A percentile compares a stretch with the other conserved stretches of the same genome.
These are phyloP conservation scores for Chlamydomonas reinhardtii DNA, from an alignment of 163 green algal species.

Conservation along the genomic window DNA sequence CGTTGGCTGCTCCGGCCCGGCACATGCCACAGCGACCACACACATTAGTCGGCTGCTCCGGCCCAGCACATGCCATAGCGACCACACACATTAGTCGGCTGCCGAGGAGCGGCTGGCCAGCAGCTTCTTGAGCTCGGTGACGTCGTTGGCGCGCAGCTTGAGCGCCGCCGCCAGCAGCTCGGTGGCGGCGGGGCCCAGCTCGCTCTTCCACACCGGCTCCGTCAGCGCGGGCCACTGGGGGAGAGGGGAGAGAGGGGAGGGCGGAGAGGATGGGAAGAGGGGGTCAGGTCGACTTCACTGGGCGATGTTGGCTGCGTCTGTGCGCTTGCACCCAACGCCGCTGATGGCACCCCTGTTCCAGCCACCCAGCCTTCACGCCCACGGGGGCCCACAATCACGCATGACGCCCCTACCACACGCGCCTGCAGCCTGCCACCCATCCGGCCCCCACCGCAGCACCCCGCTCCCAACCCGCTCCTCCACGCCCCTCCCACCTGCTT, in stretches of 20 bases:
- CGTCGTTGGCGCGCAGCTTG: not conserved
- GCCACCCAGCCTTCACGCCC: too few species aligned
- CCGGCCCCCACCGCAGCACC: not conserved
- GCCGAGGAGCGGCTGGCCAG: not conserved
- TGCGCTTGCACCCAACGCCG: too few species aligned
- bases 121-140: constrained; percentile 18
- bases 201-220: constrained; percentile 5
- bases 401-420: too few species aligned
- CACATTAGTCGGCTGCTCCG: not conserved
- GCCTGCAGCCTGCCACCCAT: too few species aligned
- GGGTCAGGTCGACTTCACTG: too few species aligned
- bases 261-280: not conserved
- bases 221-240: constrained; percentile 14
- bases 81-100: not conserved
- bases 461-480: not conserved
- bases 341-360: too few species aligned
- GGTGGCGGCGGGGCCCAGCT: constrained; percentile 1
- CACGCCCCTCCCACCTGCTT: not conserved
- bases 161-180: constrained; percentile 17
- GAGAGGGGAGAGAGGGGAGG: not conserved
- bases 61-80: too few species aligned
- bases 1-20: too few species aligned
- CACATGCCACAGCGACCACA: too few species aligned
- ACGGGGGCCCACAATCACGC: too few species aligned
- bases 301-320: too few species aligned